Percentiles rank a stretch among this genome's conserved stretches.
Evolutionary conservation across 1,139 yeast species (phyloP).

Genomic region (Lodderomyces jiufengensis): DNA sequence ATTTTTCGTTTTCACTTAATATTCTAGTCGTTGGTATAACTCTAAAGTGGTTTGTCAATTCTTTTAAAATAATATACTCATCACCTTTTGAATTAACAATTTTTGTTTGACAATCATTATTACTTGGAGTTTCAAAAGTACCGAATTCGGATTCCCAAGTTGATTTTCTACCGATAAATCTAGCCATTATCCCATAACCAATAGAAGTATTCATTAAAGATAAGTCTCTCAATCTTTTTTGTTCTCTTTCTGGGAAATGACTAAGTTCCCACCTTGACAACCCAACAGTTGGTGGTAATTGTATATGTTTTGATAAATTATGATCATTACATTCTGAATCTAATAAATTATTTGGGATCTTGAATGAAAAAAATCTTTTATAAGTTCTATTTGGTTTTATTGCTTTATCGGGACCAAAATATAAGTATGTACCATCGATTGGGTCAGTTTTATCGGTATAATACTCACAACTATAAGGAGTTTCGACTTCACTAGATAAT

Average conservation of each 20-base stretch:
- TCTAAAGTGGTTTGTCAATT: constrained; percentile 25
- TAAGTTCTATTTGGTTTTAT: constrained; percentile 28
- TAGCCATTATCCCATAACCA: constrained; percentile 36
- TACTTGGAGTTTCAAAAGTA: constrained; percentile 11
- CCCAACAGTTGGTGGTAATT: constrained; percentile 40
- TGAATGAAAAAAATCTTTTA: constrained; percentile 42
- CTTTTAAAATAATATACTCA: constrained; percentile 40
- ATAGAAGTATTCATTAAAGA: constrained; percentile 27
- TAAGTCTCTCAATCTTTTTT: constrained; percentile 20
- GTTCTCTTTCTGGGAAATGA: constrained; percentile 14
- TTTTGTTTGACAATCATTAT: constrained; percentile 20
- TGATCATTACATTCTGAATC: constrained; percentile 39
- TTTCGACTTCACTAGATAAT: constrained; percentile 22
- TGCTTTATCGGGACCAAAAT: constrained; percentile 23
- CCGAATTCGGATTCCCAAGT: constrained; percentile 16
- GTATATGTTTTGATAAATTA: constrained; percentile 31
- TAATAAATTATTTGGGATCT: constrained; percentile 36
- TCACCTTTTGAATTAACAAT: constrained; percentile 39
- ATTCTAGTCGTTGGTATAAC: constrained; percentile 23
- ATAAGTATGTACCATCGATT: constrained; percentile 24
- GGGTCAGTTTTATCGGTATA: constrained; percentile 21
- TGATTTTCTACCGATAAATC: constrained; percentile 39
- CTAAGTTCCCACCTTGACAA: constrained; percentile 18
- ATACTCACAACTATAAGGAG: constrained; percentile 17
- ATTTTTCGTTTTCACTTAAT: constrained; percentile 13